Percentiles rank a stretch among this genome's conserved stretches.
These are phyloP conservation scores for Ganoderma lucidum DNA, from an alignment of 1,284 basidiomycete genomes.

Conservation along the genomic window DNA sequence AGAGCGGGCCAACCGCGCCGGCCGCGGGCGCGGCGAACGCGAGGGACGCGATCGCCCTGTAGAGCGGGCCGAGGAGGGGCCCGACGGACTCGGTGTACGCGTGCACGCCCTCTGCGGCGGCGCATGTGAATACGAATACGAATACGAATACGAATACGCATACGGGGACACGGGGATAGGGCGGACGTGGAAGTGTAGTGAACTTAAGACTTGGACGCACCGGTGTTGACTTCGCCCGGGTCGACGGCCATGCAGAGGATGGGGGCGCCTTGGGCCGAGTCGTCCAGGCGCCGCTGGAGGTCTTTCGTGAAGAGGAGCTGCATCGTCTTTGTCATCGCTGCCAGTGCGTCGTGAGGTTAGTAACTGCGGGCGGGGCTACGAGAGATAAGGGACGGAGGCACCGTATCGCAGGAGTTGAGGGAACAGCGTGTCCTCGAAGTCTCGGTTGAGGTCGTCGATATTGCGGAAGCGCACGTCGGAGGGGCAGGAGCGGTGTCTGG, in stretches of 20 bases:
- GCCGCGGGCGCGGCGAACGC: slow-evolving; percentile 49
- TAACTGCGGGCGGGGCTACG: too few relatives aligned
- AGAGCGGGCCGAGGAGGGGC: slow-evolving; percentile 33
- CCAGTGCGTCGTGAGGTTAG: neutral
- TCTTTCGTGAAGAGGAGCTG: slow-evolving; percentile 40
- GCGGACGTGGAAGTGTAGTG: too few relatives aligned
- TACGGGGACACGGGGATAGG: too few relatives aligned
- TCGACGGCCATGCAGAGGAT: slow-evolving; percentile 38
- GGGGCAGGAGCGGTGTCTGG: neutral
- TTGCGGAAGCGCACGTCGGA: slow-evolving; percentile 41
- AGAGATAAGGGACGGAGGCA: slow-evolving; percentile 3
- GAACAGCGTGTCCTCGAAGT: slow-evolving; percentile 40
- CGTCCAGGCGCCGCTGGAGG: slow-evolving; percentile 39
- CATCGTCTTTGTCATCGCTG: slow-evolving; percentile 6
- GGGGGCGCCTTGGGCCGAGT: slow-evolving; percentile 32
- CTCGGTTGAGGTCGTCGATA: slow-evolving; percentile 50
- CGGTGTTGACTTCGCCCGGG: slow-evolving; percentile 53
- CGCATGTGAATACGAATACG: neutral
- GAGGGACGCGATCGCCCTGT: slow-evolving; percentile 36
- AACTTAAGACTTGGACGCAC: slow-evolving; percentile 21
- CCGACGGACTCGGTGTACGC: slow-evolving; percentile 30
- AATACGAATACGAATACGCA: too few relatives aligned
- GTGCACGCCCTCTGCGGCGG: slow-evolving; percentile 31
- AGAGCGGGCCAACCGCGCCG: slow-evolving; percentile 51
- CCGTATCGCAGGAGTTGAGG: slow-evolving; percentile 47